Percentiles rank a stretch among this genome's conserved stretches.
phyloP scores from a whole-genome alignment of 225 moss, liverwort and hornwort species.

The Sphagnum tenellum region DNA sequence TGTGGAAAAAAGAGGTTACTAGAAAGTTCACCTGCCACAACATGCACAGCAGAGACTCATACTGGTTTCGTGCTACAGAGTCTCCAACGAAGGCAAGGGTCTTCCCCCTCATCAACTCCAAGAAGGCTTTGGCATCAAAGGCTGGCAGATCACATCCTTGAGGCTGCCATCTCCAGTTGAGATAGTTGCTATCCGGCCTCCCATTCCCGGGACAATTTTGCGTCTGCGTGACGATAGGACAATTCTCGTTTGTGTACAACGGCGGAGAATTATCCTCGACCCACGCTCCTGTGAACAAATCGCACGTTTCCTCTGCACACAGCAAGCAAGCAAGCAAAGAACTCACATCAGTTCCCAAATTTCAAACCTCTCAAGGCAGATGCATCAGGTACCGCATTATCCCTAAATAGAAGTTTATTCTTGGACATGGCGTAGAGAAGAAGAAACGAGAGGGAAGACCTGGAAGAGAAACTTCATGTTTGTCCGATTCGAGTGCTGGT shows the following conservation, averaged over 20 bases:
- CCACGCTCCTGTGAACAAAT: slow-evolving; percentile 67
- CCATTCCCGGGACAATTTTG: slow-evolving; percentile 82
- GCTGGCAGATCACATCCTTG: slow-evolving; percentile 45
- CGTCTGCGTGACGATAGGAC: slow-evolving; percentile 31
- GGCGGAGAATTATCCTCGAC: slow-evolving; percentile 29
- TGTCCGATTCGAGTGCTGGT: background rate
- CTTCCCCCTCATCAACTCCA: slow-evolving; percentile 76
- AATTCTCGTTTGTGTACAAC: slow-evolving; percentile 44
- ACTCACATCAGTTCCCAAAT: background rate
- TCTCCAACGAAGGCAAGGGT: slow-evolving; percentile 81
- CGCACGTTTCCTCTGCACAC: slow-evolving; percentile 33
- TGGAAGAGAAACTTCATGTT: background rate
- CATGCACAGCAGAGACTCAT: slow-evolving; percentile 75
- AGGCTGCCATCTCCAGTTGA: slow-evolving; percentile 84
- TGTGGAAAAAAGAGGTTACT: too few species aligned
- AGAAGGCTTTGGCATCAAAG: slow-evolving; percentile 54
- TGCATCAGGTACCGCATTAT: background rate
- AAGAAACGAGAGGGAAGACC: background rate
- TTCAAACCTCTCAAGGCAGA: background rate
- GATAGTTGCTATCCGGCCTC: slow-evolving; percentile 52
- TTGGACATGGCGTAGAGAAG: background rate
- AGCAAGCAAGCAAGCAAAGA: background rate
- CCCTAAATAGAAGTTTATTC: background rate
- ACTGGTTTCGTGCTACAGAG: slow-evolving; percentile 81
- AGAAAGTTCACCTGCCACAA: slow-evolving; percentile 51